Conservation (phyloP, 768 basidiomycete genomes). For the Dacryopinax primogenitus region DNA sequence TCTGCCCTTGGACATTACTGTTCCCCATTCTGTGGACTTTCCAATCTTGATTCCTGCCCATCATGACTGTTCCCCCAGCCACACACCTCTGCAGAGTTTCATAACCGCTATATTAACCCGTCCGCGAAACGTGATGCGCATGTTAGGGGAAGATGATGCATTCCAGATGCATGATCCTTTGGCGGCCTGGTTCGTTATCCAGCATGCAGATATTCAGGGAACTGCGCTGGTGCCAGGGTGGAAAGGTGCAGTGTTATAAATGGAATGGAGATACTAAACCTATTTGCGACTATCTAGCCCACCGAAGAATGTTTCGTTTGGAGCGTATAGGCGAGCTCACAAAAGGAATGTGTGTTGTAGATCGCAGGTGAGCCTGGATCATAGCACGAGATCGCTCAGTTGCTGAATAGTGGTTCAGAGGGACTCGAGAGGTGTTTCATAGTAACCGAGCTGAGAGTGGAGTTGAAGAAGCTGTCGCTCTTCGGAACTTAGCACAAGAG, state of each 20-base stretch:
- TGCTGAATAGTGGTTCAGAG: background rate
- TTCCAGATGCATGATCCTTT: conserved; percentile 33
- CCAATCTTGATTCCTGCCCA: conserved; percentile 21
- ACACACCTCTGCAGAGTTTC: conserved; percentile 16
- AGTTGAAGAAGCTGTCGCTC: background rate
- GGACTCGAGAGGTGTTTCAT: background rate
- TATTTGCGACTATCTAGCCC: background rate
- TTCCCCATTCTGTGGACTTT: conserved; percentile 31
- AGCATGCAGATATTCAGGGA: conserved; percentile 12
- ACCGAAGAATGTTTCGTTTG: conserved; percentile 18
- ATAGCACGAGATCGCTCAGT: background rate
- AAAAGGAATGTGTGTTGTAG: conserved; percentile 21
- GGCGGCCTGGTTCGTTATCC: conserved; percentile 31
- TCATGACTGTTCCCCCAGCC: background rate
- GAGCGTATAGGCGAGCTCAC: conserved; percentile 22
- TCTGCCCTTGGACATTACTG: conserved; percentile 33
- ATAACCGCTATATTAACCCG: conserved; percentile 28
- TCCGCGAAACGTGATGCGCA: conserved; percentile 27
- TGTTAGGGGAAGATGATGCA: conserved; percentile 22
- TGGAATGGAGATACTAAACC: background rate
- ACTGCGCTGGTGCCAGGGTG: conserved; percentile 13
- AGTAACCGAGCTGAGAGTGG: background rate
- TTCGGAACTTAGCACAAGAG: background rate
- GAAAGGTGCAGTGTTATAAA: background rate
- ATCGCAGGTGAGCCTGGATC: conserved; percentile 15